Evolutionary conservation across 805 yeast genomes (phyloP), one percentile per base, ranked within the genome.

Genomic region (Grigorovia yakushimaensis): DNA sequence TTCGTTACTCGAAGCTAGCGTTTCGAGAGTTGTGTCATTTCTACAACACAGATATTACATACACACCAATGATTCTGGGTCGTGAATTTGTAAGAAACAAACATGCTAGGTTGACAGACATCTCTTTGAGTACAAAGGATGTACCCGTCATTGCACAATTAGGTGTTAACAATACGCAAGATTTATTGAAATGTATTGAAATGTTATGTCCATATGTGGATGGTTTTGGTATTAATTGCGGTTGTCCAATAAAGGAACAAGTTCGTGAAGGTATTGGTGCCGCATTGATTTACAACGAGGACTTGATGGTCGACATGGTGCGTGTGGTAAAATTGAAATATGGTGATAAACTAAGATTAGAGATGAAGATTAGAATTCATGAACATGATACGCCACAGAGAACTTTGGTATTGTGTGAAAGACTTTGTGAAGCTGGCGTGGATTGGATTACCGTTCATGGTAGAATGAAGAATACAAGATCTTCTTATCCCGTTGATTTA

Each of bases 231-330:
- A 73, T 93, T 49, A 93, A 93, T 70, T 93, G 98, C 66, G 98
- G 98, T 0, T 93, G 98, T 67, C 98, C 98, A 1, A 88, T 93
- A 45, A 84, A 82, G 52, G 98, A 91, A 53, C 98, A 93, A 64
- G 85, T 87, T 13, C 73, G 95, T 41, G 96, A 88, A 62, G 98
- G 98, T 21, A 89, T 93, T 15, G 98, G 98, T 4, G 96, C 97
- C 2, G 97, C 97, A 0, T 72, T 93, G 48, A 89, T 93, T 86
- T 72, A 81, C 23, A 81, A 85, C 52, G 84, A 89, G 1, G 88
- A 86, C 36, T 68, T 81, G 44, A 93, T 93, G 4, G 78, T 89
- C 1, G 72, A 74, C 2, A 85, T 93, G 96, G 95, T 93, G 6
- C 67, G 72, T 41, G 87, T 88, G 1, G 94, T 88, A 23, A 89